Base-by-base conservation (phyloP, 2,329 filamentous ascomycete species). In the Phialophora tarda region DNA sequence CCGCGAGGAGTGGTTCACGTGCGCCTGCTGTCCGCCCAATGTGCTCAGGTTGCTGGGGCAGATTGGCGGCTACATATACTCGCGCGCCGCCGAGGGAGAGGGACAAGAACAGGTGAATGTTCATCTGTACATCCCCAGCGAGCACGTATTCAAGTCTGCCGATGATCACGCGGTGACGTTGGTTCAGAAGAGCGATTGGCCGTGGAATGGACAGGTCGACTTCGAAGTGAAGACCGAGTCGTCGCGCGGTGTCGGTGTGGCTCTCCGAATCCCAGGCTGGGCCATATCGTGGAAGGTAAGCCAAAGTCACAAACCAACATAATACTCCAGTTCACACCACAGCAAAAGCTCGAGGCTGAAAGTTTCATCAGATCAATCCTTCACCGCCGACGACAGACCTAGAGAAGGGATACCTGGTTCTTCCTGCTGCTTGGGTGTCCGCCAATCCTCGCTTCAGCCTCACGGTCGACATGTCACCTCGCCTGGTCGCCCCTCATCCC, bases 11-110 rank as follows among this genome's bases (percentile, higher is more conserved):
- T 89, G 86, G 86, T 88, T 88, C 62, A 82, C 82, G 58, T 83
- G 82, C 44, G 84, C 85, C 5, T 88, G 86, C 68, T 88, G 86
- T 71, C 86, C 86, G 2, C 86, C 86, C 0, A 88, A 88, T 69
- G 77, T 89, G 0, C 81, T 83, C 24, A 78, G 86, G 28, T 75
- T 87, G 1, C 81, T 87, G 57, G 86, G 84, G 0, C 84, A 81
- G 26, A 75, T 88, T 28, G 85, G 85, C 1, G 85, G 85, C 0
- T 87, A 87, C 69, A 72, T 86, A 0, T 87, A 85, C 76, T 78
- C 0, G 67, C 70, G 0, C 58, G 69, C 1, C 69, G 26, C 1
- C 69, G 26, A 26, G 5, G 26, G 3, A 4, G 66, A 3, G 66
- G 59, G 17, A n/a, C 12, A 30, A 14, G 59, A 34, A 10, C 28